Base-by-base conservation (phyloP, 441 rosid species). In the Populus hybrid region DNA sequence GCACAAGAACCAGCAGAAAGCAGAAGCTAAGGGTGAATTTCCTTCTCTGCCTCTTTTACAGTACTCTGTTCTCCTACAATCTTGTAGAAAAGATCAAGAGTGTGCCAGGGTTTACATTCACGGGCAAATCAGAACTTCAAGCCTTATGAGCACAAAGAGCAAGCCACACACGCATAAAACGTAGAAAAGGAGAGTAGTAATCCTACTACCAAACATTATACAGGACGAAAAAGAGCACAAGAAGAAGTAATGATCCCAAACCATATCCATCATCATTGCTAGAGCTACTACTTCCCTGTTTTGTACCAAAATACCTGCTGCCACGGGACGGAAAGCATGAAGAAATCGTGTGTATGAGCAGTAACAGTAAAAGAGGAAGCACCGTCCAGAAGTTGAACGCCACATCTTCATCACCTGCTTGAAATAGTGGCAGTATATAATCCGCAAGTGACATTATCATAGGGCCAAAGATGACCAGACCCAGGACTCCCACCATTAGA, bases 401-500 rank as follows among this genome's bases (percentile, higher is more conserved):
- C 53, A 65, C 68, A 8, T 45, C 74, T 38, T 45, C 69, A 6
- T 56, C 76, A 9, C 16, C 23, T 3, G 64, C 77, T 40, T 75
- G 42, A 79, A 81, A 72, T 21, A 83, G 74, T 38, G 77, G 79
- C 64, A 69, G 9, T 8, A 82, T 69, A 53, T 18, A 59, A 28
- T 78, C 87, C 67, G 77, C 2, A 1, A 79, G 3, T 9, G 85
- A 71, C 69, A 78, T 36, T 21, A 87, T 7, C 61, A 74, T 73
- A 7, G 86, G 85, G 73, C 84, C 82, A 18, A 79, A 72, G 64
- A 87, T 64, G 65, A 85, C 7, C 80, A 82, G 28, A 11, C 89
- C 88, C 20, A 84, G 31, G 9, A 71, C 80, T 50, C 88, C 92
- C 70, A 86, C 90, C 72, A 86, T 73, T 9, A 86, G 73, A 50